phyloP scores from a whole-genome alignment of 2,329 filamentous ascomycete species.

The Trichophyton equinum region DNA sequence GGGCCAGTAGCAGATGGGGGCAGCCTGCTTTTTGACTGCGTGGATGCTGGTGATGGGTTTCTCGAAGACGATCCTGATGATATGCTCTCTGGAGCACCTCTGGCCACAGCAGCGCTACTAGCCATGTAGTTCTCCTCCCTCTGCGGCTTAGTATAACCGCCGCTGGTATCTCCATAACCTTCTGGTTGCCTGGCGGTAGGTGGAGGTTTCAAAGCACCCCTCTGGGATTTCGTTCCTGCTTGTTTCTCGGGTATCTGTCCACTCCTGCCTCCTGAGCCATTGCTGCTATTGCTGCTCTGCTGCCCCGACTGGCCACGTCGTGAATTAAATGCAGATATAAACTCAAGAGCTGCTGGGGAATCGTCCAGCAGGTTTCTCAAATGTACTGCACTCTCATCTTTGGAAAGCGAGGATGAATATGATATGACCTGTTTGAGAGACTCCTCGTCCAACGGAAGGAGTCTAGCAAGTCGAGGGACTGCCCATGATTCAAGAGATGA shows the following conservation, averaged over 20 bases:
- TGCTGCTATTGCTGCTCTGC: slow-evolving; percentile 4
- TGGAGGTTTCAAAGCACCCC: slow-evolving; percentile 47
- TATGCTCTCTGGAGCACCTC: not conserved
- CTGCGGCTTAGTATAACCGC: slow-evolving; percentile 64
- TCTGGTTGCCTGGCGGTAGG: slow-evolving; percentile 52
- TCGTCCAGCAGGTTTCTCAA: slow-evolving; percentile 82
- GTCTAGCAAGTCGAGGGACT: slow-evolving; percentile 57
- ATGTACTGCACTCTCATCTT: slow-evolving; percentile 65
- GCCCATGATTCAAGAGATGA: slow-evolving; percentile 37
- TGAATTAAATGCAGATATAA: slow-evolving; percentile 63
- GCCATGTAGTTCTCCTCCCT: slow-evolving; percentile 55
- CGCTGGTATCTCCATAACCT: slow-evolving; percentile 50
- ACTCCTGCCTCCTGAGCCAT: slow-evolving; percentile 14
- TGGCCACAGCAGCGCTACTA: slow-evolving; percentile 37
- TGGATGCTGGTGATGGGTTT: slow-evolving; percentile 28
- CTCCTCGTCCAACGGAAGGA: slow-evolving; percentile 74
- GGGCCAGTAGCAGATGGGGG: slow-evolving; percentile 62
- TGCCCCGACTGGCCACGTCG: slow-evolving; percentile 30
- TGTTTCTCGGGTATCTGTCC: slow-evolving; percentile 4
- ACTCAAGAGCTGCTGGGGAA: slow-evolving; percentile 60
- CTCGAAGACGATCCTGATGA: slow-evolving; percentile 36
- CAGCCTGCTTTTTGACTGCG: slow-evolving; percentile 27
- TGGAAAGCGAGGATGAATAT: slow-evolving; percentile 66
- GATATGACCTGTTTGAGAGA: slow-evolving; percentile 74
- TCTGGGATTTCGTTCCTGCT: slow-evolving; percentile 38